These are phyloP conservation scores for Ogataea dorogensis DNA, from an alignment of 805 yeast species.

Conservation along the genomic window DNA sequence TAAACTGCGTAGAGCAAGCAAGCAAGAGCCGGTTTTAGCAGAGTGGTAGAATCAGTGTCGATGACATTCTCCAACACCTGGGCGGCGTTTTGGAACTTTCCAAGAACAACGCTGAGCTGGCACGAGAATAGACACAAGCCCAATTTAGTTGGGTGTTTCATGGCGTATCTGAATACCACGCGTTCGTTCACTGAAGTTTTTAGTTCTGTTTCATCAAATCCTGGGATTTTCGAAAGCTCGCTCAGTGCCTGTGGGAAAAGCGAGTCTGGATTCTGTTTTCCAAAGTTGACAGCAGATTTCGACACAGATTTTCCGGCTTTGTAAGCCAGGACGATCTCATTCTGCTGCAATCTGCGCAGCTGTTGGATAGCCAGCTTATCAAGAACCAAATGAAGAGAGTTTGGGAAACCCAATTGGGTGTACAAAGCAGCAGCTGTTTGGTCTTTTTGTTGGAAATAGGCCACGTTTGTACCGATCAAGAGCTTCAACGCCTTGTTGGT, in stretches of 20 bases:
- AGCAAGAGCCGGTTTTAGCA: slow-evolving; percentile 45
- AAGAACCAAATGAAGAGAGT: slow-evolving; percentile 25
- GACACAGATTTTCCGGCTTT: slow-evolving; percentile 36
- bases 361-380: slow-evolving; percentile 41
- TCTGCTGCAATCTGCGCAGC: slow-evolving; percentile 39
- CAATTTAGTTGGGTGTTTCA: slow-evolving; percentile 29
- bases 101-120: slow-evolving; percentile 33
- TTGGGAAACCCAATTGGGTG: slow-evolving; percentile 32
- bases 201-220: slow-evolving; percentile 17
- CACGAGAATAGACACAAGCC: slow-evolving; percentile 35
- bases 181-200: slow-evolving; percentile 28
- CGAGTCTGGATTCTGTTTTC: slow-evolving; percentile 26
- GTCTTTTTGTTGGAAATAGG: slow-evolving; percentile 27
- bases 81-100: slow-evolving; percentile 36
- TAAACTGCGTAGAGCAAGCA: slow-evolving; percentile 50
- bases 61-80: slow-evolving; percentile 36
- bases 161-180: slow-evolving; percentile 36
- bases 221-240: slow-evolving; percentile 21
- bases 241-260: slow-evolving; percentile 27
- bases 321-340: slow-evolving; percentile 43
- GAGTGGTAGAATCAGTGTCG: slow-evolving; percentile 6
- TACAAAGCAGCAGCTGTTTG: slow-evolving; percentile 29
- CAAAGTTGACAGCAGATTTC: slow-evolving; percentile 19
- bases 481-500: slow-evolving; percentile 42
- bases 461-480: slow-evolving; percentile 44